Evolutionary conservation across 768 basidiomycete genomes (phyloP).

Genomic region (Termitomyces sp.): DNA sequence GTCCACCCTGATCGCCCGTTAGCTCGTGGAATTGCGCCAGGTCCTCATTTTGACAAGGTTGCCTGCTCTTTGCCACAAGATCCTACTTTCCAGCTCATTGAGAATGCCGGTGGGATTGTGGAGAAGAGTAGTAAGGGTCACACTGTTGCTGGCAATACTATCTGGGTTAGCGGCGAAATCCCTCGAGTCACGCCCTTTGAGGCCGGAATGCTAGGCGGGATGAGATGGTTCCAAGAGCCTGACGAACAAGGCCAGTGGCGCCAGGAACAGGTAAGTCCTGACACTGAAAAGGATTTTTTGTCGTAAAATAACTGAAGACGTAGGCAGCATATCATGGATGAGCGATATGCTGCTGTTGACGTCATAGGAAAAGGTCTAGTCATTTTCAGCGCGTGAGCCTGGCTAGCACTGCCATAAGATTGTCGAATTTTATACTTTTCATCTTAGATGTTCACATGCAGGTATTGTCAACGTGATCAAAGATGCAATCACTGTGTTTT

Average conservation of each 20-base stretch:
- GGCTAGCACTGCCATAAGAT: neutral
- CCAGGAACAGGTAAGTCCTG: slow-evolving; percentile 41
- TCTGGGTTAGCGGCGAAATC: slow-evolving; percentile 81
- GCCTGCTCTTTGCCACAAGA: slow-evolving; percentile 59
- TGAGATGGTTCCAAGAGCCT: slow-evolving; percentile 47
- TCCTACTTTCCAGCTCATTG: slow-evolving; percentile 66
- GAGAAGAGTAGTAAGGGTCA: slow-evolving; percentile 59
- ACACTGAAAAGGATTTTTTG: neutral
- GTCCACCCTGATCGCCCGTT: slow-evolving; percentile 73
- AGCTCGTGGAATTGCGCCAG: slow-evolving; percentile 68
- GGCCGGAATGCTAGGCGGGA: slow-evolving; percentile 57
- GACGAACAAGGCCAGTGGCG: slow-evolving; percentile 37
- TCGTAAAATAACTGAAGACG: neutral
- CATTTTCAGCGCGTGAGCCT: slow-evolving; percentile 73
- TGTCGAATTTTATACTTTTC: neutral
- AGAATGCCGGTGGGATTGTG: slow-evolving; percentile 44
- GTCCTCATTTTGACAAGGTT: slow-evolving; percentile 51
- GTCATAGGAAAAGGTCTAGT: slow-evolving; percentile 78
- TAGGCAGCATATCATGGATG: slow-evolving; percentile 70
- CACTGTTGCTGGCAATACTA: slow-evolving; percentile 50
- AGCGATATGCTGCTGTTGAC: slow-evolving; percentile 72
- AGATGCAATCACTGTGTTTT: slow-evolving; percentile 57
- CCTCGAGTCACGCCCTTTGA: slow-evolving; percentile 67
- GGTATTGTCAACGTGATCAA: slow-evolving; percentile 81
- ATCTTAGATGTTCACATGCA: slow-evolving; percentile 54